Evolutionary conservation across 495 filamentous ascomycete genomes (phyloP), one percentile per base, ranked within the genome.

Genomic region (Hypoxylon perforatum): DNA sequence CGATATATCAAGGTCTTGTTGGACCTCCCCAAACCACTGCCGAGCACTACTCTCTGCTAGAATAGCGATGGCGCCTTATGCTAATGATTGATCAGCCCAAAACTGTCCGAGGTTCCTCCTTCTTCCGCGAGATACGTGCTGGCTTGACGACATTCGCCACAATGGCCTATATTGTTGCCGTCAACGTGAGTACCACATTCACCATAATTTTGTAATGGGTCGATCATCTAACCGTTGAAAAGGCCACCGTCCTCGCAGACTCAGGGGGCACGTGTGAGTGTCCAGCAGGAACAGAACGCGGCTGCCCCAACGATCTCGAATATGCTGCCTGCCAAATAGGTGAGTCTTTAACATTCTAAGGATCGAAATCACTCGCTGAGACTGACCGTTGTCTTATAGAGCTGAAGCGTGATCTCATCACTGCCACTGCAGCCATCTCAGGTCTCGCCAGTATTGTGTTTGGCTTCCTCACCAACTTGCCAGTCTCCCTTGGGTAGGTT

Each of bases 101-200:
- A 63, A 87, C 75, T 14, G 75, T 82, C n/a, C 66, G 63, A 15
- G 79, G 85, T 17, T 82, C 88, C 18, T 85, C 78, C 66, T 92
- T 94, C 77, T 87, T 90, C 61, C 90, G 88, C 12, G 91, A 94
- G 73, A 77, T 94, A 50, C 88, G 90, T 19, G 91, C 91, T n/a
- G 91, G 91, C 11, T 75, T 94, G 30, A 91, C 91, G 33, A 94
- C 91, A 23, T 93, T 94, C 75, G 90, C 92, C 67, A 91, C 91
- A 15, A 93, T 94, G 91, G 88, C 91, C 41, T 94, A 92, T 75
- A 90, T 91, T 60, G 89, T 91, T 42, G 82, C 88, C 67, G 78
- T 85, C 63, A 84, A 86, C 63, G 82, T 82, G 51, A 69, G 74
- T 53, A 19, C 22, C 19, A 30, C 53, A 48, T 30, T 60, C 4